Evolutionary conservation across 169 alveolate species (phyloP), one percentile per base, ranked within the genome.

Genomic region (Cystoisospora suis): DNA sequence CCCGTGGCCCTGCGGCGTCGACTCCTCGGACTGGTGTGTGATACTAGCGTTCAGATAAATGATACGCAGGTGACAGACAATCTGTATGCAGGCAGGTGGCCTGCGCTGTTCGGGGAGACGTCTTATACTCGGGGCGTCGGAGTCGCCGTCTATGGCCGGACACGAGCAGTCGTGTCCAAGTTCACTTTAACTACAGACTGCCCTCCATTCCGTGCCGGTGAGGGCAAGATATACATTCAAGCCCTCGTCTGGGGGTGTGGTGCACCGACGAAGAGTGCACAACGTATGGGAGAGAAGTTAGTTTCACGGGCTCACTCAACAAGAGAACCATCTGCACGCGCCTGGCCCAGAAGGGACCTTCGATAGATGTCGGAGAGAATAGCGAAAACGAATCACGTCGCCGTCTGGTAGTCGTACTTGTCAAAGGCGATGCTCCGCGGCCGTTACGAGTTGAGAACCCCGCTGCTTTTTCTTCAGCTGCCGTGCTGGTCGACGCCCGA

Each of bases 161-260:
- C 83, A 5, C 83, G 83, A 7, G 83, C 83, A 17, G 58, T 72
- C 56, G 56, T 72, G 20, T 72, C 83, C 38, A 72, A 72, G 56
- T 72, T 72, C 27, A 17, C 36, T 0, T 3, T 72, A n/a, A 27
- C 83, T 72, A 40, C 83, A 38, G 83, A 72, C 38, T 38, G 47
- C 56, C 83, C 83, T 15, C 20, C 77, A 0, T n/a, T 65, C 45
- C n/a, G 77, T n/a, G 36, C 77, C 9, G 40, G 77, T 65, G n/a
- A 65, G 77, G 45, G 15, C 38, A n/a, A 34, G 72, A 58, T 27
- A 2, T 27, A 9, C 29, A 58, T 9, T 1, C 23, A 53, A 53
- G 20, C 65, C n/a, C 65, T 53, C 20, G 65, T 20, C 65, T 20
- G 29, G 15, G n/a, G n/a, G n/a, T n/a, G n/a, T n/a, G n/a, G n/a